These are phyloP conservation scores for Brassica napus DNA, from an alignment of 345 rosid species.

Conservation along the genomic window DNA sequence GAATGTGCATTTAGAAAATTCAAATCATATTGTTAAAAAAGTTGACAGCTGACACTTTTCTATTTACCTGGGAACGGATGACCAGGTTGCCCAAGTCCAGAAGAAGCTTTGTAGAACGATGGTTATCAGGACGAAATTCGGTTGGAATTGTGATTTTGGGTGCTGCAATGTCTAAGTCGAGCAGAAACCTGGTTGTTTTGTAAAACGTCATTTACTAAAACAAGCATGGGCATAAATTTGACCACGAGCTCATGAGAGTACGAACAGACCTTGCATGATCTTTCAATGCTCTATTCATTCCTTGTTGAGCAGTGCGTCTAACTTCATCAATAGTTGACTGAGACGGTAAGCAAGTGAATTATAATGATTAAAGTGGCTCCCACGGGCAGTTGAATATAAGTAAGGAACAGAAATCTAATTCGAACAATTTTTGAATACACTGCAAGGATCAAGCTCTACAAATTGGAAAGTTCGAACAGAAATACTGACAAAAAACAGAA, in stretches of 20 bases:
- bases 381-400: conserved; percentile 4
- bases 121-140: conserved; percentile 70
- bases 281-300: conserved; percentile 85
- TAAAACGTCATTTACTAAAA: conserved; percentile 27
- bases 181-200: conserved; percentile 66
- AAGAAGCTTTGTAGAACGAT: conserved; percentile 79
- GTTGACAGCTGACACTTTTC: conserved; percentile 4
- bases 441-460: conserved; percentile 23
- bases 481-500: not conserved
- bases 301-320: conserved; percentile 93
- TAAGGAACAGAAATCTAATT: conserved; percentile 13
- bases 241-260: conserved; percentile 20
- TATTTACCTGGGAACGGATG: conserved; percentile 78
- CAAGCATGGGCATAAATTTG: conserved; percentile 8
- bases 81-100: conserved; percentile 94
- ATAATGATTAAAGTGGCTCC: conserved; percentile 17
- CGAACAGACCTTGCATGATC: conserved; percentile 75
- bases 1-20: conserved; percentile 1
- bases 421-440: conserved; percentile 15
- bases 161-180: conserved; percentile 97
- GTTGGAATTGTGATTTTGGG: conserved; percentile 99
- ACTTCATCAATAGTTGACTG: conserved; percentile 97
- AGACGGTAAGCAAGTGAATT: conserved; percentile 24
- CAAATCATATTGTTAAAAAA: not conserved
- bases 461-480: conserved; percentile 17